Percentiles rank a stretch among this genome's conserved stretches.
Conservation (phyloP, 164 flowering plant species). For the Dillenia suffruticosa region DNA sequence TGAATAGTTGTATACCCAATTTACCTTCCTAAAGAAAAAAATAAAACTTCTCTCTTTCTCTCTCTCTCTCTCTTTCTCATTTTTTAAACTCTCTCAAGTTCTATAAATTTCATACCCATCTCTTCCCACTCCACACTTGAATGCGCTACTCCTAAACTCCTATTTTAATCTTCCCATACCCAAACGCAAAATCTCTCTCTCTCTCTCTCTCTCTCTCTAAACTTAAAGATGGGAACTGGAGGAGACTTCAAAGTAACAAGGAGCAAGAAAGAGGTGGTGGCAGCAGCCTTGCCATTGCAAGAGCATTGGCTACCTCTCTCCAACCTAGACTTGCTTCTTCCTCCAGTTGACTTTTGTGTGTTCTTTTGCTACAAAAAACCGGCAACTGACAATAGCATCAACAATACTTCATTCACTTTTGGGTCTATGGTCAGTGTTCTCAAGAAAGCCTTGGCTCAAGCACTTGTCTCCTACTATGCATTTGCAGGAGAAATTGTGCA, state of each 20-base stretch:
- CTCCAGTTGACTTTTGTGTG: conserved; percentile 35
- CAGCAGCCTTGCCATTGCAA: conserved; percentile 32
- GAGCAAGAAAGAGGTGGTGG: conserved; percentile 23
- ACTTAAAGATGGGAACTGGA: conserved; percentile 3
- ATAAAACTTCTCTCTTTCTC: no score
- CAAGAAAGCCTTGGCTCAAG: conserved; percentile 16
- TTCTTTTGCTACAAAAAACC: conserved; percentile 33
- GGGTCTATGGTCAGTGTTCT: conserved; percentile 9
- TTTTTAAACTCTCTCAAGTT: no score
- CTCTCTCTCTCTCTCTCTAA: conserved; percentile 5
- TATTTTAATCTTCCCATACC: background rate
- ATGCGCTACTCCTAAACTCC: background rate
- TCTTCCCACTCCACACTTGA: no score
- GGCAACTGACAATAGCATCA: background rate
- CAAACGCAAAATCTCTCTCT: background rate
- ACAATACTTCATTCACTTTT: background rate
- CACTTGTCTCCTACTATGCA: conserved; percentile 21
- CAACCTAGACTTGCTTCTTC: conserved; percentile 45
- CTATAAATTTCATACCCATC: no score
- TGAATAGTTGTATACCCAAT: no score
- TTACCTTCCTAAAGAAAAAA: no score
- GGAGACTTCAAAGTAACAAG: conserved; percentile 17
- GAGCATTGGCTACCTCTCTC: conserved; percentile 43
- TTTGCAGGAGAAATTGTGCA: conserved; percentile 24
- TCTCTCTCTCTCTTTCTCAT: no score